Base-by-base conservation (phyloP, 2,329 filamentous ascomycete genomes). In the Ophiostoma novo-ulmi region DNA sequence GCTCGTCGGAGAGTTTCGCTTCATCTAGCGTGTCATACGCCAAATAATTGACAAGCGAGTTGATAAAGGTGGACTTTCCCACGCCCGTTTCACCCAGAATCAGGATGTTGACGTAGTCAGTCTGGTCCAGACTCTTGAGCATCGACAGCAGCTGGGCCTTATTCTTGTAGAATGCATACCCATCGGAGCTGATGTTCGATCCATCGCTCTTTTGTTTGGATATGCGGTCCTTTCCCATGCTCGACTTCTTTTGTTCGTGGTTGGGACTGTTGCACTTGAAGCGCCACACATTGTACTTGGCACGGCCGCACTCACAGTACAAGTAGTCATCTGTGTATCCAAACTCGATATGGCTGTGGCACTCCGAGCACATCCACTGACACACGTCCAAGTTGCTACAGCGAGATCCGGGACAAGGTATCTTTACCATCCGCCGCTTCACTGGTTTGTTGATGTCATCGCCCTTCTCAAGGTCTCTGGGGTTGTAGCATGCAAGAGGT, bases 81-180 rank as follows among this genome's bases (percentile, higher is more conserved):
- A 83, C 82, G 0, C 82, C 83, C 0, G 82, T 82, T 73, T 84
- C 82, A 0, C 82, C 82, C 0, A 84, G 75, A 5, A 85, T 79
- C 35, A 84, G 72, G 22, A 84, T 81, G 63, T 83, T 84, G 36
- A 80, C 69, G 22, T 78, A 75, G 1, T 79, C 75, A 7, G 73
- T 73, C 20, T 75, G 74, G 20, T 76, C 72, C 2, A 81, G 1
- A 6, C 67, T 1, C 39, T 70, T 44, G 4, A 70, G 70, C 0
- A 17, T 70, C 14, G 70, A 72, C 6, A 38, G 36, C 22, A 71
- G 31, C 52, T 69, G 52, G 1, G 17, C n/a, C 3, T 66, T n/a
- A 39, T 69, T 71, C 10, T 20, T 31, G 55, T 31, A 61, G 22
- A 61, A 26, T 4, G 22, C 55, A 10, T 31, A 61, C 55, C 22